Conservation (phyloP, 331 rosid species). For the Malus hybrid region DNA sequence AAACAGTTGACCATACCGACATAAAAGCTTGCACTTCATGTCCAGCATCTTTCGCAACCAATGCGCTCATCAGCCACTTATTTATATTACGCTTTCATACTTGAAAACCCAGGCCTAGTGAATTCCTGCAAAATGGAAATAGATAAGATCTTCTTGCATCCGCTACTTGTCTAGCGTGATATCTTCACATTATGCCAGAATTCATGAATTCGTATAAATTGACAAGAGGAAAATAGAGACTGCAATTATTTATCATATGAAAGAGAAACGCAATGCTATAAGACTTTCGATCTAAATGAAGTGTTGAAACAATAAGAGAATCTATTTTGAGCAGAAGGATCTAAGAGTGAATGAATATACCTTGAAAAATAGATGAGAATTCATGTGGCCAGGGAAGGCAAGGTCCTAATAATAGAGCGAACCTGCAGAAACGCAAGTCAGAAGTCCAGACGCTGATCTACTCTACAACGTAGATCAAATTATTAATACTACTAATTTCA, state of each 20-base stretch:
- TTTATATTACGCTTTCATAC: conserved; percentile 7
- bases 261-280: background rate
- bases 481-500: background rate
- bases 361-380: conserved; percentile 31
- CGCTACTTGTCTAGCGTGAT: background rate
- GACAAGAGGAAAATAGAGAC: background rate
- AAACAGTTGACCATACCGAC: background rate
- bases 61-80: conserved; percentile 6
- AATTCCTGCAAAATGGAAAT: conserved; percentile 10
- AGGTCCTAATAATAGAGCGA: conserved; percentile 50
- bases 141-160: background rate
- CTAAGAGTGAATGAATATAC: conserved; percentile 10
- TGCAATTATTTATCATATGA: background rate
- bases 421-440: conserved; percentile 24
- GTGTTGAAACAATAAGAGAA: background rate
- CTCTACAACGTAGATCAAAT: background rate
- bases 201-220: background rate
- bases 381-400: conserved; percentile 13
- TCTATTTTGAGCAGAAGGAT: background rate
- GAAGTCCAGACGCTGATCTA: background rate
- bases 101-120: background rate
- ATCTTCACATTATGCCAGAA: background rate
- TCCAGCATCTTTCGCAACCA: background rate
- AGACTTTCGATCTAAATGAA: background rate
- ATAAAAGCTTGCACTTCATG: background rate